phyloP scores from a whole-genome alignment of 768 basidiomycete genomes.

The Suillus clintonianus region DNA sequence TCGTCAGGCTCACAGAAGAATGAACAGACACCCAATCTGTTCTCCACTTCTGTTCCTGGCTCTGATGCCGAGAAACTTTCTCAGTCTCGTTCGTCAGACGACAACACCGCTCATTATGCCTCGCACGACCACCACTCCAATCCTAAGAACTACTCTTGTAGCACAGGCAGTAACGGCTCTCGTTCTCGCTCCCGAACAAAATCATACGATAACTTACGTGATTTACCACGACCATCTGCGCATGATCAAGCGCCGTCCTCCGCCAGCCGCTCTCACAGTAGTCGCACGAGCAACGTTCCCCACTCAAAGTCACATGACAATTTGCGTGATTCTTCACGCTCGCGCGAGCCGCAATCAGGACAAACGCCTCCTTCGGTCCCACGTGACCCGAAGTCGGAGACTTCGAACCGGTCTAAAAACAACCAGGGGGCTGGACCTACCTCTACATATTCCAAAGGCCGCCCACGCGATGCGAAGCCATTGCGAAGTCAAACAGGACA shows the following conservation, averaged over 20 bases:
- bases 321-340: not conserved
- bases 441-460: constrained; percentile 1
- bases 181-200: constrained; percentile 20
- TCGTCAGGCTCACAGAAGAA: constrained; percentile 32
- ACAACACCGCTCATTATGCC: constrained; percentile 8
- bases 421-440: not conserved
- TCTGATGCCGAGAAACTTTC: constrained; percentile 13
- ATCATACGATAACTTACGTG: constrained; percentile 24
- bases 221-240: constrained; percentile 16
- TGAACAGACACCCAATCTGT: constrained; percentile 14
- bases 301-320: constrained; percentile 1
- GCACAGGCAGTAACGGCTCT: constrained; percentile 14
- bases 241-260: not conserved
- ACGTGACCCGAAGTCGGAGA: not conserved
- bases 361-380: not conserved
- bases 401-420: constrained; percentile 1
- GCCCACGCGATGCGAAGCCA: not conserved
- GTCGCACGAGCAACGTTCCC: not conserved
- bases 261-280: not conserved
- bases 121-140: constrained; percentile 12
- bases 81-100: constrained; percentile 7
- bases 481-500: constrained; percentile 15
- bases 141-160: constrained; percentile 13
- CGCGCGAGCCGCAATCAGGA: not conserved
- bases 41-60: constrained; percentile 11